Evolutionary conservation across 345 rosid genomes (phyloP).

Genomic region (Ricinus communis): DNA sequence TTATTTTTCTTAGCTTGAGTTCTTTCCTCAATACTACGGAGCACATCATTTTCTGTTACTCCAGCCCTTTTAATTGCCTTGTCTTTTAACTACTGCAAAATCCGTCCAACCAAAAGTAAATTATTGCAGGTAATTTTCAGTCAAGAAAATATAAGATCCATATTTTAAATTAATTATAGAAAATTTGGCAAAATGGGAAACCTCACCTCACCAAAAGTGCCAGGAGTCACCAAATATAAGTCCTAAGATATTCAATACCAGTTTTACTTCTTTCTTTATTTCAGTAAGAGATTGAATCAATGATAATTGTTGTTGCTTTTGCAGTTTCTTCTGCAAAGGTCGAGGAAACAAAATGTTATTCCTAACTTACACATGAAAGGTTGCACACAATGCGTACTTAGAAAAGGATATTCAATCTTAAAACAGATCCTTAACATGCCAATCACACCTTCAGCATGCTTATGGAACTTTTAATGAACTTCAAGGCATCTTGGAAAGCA

Average conservation of each 20-base stretch:
- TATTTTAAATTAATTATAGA: neutral
- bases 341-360: neutral
- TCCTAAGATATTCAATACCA: slow-evolving; percentile 63
- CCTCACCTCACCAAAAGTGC: slow-evolving; percentile 53
- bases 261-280: slow-evolving; percentile 55
- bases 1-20: slow-evolving; percentile 55
- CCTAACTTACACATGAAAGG: too few relatives aligned
- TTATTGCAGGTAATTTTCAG: neutral
- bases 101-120: slow-evolving; percentile 25
- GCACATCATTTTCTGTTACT: slow-evolving; percentile 53
- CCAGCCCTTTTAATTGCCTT: slow-evolving; percentile 71
- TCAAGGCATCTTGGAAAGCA: slow-evolving; percentile 78
- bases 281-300: slow-evolving; percentile 56
- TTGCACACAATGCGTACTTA: neutral
- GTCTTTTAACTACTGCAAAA: slow-evolving; percentile 57
- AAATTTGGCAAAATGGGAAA: neutral
- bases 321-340: slow-evolving; percentile 65
- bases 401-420: neutral
- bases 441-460: slow-evolving; percentile 58
- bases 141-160: neutral
- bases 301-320: slow-evolving; percentile 56
- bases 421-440: neutral
- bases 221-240: slow-evolving; percentile 48
- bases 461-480: slow-evolving; percentile 61
- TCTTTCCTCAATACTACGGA: slow-evolving; percentile 56